phyloP scores from a whole-genome alignment of 192 early-diverging fungal species.

The Podila verticillata region DNA sequence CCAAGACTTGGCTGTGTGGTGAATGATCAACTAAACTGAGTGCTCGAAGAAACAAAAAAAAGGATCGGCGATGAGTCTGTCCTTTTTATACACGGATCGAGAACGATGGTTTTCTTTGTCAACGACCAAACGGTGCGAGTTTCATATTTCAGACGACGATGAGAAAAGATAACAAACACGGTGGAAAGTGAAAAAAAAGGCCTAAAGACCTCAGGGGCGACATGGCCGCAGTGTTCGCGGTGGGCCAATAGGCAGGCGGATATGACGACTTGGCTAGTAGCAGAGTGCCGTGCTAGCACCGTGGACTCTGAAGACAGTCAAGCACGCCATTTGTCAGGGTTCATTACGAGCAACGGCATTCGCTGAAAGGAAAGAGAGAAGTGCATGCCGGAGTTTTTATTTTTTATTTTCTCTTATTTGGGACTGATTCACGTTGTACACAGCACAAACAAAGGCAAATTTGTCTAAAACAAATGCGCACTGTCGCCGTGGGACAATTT shows the following conservation, averaged over 20 bases:
- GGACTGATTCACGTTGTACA: neutral
- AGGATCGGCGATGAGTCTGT: too few relatives aligned
- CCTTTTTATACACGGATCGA: too few relatives aligned
- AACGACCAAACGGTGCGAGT: too few relatives aligned
- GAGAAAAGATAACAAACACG: too few relatives aligned
- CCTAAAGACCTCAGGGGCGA: too few relatives aligned
- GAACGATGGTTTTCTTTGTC: too few relatives aligned
- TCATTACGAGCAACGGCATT: neutral
- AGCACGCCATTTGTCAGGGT: constrained; percentile 1
- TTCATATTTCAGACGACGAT: too few relatives aligned
- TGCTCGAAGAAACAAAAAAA: neutral
- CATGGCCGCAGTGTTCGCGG: too few relatives aligned
- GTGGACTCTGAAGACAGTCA: neutral
- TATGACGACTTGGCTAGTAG: too few relatives aligned
- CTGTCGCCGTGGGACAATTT: constrained; percentile 5
- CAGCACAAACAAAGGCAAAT: neutral
- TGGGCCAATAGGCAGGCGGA: too few relatives aligned
- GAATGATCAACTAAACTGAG: neutral
- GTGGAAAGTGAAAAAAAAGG: too few relatives aligned
- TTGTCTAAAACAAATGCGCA: neutral
- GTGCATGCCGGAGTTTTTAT: constrained; percentile 4
- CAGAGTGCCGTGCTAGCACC: too few relatives aligned
- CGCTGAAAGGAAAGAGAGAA: neutral
- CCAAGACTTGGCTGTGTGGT: neutral
- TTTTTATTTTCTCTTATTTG: neutral